Evolutionary conservation across 2,329 filamentous ascomycete species (phyloP), one percentile per base, ranked within the genome.

Genomic region (Dactylonectria estremocensis): DNA sequence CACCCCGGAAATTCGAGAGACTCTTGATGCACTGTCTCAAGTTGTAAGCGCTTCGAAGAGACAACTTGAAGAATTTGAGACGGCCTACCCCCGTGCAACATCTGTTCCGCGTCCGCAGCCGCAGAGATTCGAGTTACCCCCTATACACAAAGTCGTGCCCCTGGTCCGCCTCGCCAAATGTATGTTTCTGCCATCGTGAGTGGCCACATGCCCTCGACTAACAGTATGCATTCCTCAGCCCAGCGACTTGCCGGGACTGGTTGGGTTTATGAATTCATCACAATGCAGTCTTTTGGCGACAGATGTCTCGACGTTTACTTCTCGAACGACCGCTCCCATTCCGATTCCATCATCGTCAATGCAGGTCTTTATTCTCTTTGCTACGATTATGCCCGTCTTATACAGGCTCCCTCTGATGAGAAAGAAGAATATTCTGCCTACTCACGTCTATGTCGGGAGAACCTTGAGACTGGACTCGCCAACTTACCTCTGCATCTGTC

Each of bases 271-370:
- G 76, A 75, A 24, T 78, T 78, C 33, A 55, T 78, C 3, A 71
- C 75, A 0, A 55, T 76, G 24, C 69, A 78, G n/a, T 66, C 68
- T 11, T 79, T 80, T 62, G 69, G 73, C 4, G 77, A 79, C 9
- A 66, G 77, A n/a, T 78, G 76, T 20, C 69, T 79, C 9, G 74
- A 73, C 8, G 74, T 80, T 1, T 80, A 79, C 55, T 79, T 79
- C 46, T 73, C 77, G 6, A 75, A 74, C 1, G 76, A 79, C 45
- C 71, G 74, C 48, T 71, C 75, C 5, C 74, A 79, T 20, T 70
- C 76, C 4, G 75, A 78, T 31, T 80, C 78, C 18, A 79, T 80
- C 57, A 74, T 77, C 14, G 74, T 76, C 2, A 80, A 80, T 24
- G 68, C 73, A 3, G 78, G 79, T 1, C 68, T 80, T 1, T 69